Evolutionary conservation across 805 yeast species (phyloP).

Genomic region (Starmerella riodocensis): DNA sequence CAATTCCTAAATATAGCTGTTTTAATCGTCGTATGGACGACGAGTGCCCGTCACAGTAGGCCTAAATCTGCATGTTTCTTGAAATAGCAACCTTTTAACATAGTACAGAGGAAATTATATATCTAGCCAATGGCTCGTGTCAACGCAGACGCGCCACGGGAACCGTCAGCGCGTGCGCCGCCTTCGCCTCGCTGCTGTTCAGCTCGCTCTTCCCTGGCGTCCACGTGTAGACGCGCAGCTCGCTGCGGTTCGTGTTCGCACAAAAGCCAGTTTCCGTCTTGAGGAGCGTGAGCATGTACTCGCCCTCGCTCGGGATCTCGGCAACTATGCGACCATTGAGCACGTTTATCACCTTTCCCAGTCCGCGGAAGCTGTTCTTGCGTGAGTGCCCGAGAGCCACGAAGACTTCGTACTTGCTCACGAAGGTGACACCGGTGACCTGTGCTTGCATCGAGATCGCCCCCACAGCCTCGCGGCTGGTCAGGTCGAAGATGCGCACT

Average conservation of each 20-base stretch:
- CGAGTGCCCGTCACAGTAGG: no score
- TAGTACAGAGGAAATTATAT: no score
- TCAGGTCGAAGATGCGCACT: conserved; percentile 6
- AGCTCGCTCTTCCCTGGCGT: no score
- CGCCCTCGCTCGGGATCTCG: conserved; percentile 13
- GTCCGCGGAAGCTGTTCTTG: conserved; percentile 4
- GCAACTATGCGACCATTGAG: conserved; percentile 3
- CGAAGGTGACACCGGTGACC: conserved; percentile 13
- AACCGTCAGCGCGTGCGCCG: background rate
- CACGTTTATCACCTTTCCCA: conserved; percentile 8
- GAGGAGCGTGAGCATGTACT: conserved; percentile 9
- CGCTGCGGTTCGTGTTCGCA: conserved; percentile 5
- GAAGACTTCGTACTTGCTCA: conserved; percentile 12
- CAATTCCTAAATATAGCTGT: no score
- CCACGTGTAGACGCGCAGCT: conserved; percentile 7
- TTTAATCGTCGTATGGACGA: no score
- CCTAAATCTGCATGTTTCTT: no score
- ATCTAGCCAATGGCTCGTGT: no score
- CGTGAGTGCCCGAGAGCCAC: conserved; percentile 17
- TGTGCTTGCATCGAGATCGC: conserved; percentile 14
- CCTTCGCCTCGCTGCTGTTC: background rate
- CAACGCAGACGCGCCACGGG: background rate
- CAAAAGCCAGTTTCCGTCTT: conserved; percentile 11
- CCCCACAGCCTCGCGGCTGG: background rate
- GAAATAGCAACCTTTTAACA: no score